Evolutionary conservation across 2,329 filamentous ascomycete genomes (phyloP).

Genomic region (Scleromitrula shiraiana): DNA sequence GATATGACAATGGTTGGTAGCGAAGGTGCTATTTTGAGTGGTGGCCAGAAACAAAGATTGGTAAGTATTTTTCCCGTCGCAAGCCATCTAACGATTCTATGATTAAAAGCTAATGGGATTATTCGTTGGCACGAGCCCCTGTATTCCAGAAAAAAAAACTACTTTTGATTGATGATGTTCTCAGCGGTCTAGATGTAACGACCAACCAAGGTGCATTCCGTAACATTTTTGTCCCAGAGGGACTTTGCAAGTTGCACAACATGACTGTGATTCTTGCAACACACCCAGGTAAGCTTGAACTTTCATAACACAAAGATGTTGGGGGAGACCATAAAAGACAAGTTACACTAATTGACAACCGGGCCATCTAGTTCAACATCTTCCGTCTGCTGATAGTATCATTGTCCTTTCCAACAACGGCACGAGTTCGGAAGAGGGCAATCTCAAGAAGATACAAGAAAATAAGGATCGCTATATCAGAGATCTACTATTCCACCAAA

Average conservation of each 20-base stretch:
- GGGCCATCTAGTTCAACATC: constrained; percentile 17
- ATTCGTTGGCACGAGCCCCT: constrained; percentile 22
- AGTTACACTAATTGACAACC: not conserved
- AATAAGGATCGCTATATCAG: constrained; percentile 2
- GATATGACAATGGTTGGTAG: constrained; percentile 25
- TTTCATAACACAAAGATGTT: not conserved
- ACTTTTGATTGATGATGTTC: constrained; percentile 20
- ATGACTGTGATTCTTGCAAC: constrained; percentile 28
- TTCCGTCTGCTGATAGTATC: constrained; percentile 32
- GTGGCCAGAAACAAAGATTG: constrained; percentile 23
- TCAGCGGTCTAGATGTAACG: constrained; percentile 18
- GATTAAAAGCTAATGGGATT: not conserved
- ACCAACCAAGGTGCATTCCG: constrained; percentile 15
- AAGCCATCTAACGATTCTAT: not conserved
- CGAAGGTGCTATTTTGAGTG: constrained; percentile 27
- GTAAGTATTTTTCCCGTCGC: constrained; percentile 7
- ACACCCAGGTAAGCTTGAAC: not conserved
- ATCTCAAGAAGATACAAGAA: not conserved
- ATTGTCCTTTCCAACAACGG: constrained; percentile 28
- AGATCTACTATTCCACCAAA: not conserved
- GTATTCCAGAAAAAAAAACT: constrained; percentile 10
- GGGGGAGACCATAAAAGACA: not conserved
- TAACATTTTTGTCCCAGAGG: constrained; percentile 10
- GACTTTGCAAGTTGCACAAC: constrained; percentile 15
- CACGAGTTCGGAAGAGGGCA: constrained; percentile 29